Base-by-base conservation (phyloP, 2,329 filamentous ascomycete species). In the Aspergillus nomiae region DNA sequence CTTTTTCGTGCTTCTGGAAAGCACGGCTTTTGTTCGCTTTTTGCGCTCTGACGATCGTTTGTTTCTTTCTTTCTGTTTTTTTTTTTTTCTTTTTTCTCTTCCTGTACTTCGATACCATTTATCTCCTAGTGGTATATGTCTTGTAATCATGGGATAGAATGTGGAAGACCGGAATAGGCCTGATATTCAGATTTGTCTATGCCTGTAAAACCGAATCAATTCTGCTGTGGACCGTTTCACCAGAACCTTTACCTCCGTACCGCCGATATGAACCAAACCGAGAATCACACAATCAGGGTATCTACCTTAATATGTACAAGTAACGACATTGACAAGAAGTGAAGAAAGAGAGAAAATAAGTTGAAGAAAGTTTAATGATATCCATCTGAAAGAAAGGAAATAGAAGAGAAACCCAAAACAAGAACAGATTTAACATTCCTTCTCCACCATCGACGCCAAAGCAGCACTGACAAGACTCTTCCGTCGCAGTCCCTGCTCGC, bases 391-490 rank as follows among this genome's bases (percentile, higher is more conserved):
- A 38, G 30, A 21, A 50, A 53, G 5, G 61, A 57, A n/a, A 53
- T 16, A n/a, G 54, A 57, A 34, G 4, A 26, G 24, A 46, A 34
- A 45, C 34, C 21, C 32, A 56, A 38, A 58, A 34, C 30, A 21
- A n/a, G 30, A 3, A 9, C 32, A 54, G 9, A 36, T 57, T 46
- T 34, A 66, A 16, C 34, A 58, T 28, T 51, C 64, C 34, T 57
- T 64, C 60, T 75, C 74, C 30, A 71, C 71, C 64, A 78, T 72
- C 16, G 75, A 77, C 11, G 76, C 76, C 67, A 79, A 65, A 46
- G 76, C 76, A 14, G 76, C 75, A 69, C 72, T 77, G 10, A 79
- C 77, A 46, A 79, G 65, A 58, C 77, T 79, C 69, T 75, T 77
- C 58, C 77, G 66, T 26, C 77, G 64, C 26, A 78, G 58, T 0